Percentiles rank a stretch among this genome's conserved stretches.
These are phyloP conservation scores for Claviceps fusiformis DNA, from an alignment of 2,329 filamentous ascomycete genomes.

Conservation along the genomic window DNA sequence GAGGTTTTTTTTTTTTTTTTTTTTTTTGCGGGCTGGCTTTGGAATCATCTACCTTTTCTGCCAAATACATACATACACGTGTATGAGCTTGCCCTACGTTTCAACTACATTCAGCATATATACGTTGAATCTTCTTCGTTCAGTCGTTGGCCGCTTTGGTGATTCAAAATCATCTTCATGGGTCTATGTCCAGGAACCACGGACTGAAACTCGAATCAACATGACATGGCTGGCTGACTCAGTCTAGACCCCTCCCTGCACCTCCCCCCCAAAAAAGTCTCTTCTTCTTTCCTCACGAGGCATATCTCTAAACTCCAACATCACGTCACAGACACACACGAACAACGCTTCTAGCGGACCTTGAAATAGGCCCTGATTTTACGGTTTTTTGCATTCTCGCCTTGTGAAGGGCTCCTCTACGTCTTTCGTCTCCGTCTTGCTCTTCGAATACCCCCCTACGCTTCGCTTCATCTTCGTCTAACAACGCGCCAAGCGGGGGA, in stretches of 20 bases:
- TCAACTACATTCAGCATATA: not conserved
- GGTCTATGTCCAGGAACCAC: no score
- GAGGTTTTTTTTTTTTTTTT: no score
- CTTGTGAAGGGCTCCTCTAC: constrained; percentile 8
- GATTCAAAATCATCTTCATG: no score
- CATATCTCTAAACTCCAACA: not conserved
- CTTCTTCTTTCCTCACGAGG: no score
- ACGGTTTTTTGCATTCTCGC: constrained; percentile 7
- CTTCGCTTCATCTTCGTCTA: not conserved
- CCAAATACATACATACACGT: not conserved
- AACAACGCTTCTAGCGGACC: not conserved
- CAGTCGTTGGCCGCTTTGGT: no score
- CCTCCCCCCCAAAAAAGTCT: not conserved
- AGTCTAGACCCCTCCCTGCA: not conserved
- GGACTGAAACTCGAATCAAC: no score
- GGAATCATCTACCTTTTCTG: no score
- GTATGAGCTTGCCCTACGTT: not conserved
- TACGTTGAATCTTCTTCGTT: not conserved
- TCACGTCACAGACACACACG: not conserved
- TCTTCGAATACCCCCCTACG: constrained; percentile 4
- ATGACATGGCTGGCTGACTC: no score
- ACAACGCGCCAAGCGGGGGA: not conserved
- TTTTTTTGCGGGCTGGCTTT: no score
- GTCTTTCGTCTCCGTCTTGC: constrained; percentile 9
- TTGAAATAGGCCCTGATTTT: not conserved